Conservation (phyloP, 129 eudicot genomes). For the Dittrichia graveolens region DNA sequence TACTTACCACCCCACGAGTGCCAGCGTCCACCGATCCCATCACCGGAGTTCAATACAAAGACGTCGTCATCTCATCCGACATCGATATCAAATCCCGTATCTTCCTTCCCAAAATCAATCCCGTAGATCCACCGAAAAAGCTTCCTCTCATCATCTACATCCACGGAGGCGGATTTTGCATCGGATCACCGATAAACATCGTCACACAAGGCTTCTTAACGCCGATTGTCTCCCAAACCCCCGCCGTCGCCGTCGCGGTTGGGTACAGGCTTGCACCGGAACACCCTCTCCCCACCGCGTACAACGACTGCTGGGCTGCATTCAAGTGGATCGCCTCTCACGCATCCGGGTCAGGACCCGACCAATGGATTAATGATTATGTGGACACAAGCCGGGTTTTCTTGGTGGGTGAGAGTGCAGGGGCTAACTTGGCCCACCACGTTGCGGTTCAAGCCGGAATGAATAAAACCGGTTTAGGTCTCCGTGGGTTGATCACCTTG, state of each 20-base stretch:
- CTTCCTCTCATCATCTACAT: constrained; percentile 48
- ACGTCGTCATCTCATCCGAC: constrained; percentile 44
- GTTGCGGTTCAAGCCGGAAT: constrained; percentile 45
- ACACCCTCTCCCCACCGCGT: constrained; percentile 47
- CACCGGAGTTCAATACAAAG: constrained; percentile 60
- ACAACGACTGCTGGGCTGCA: constrained; percentile 50
- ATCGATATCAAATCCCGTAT: constrained; percentile 41
- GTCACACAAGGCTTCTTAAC: constrained; percentile 33
- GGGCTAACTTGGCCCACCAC: constrained; percentile 51
- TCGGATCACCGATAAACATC: constrained; percentile 39
- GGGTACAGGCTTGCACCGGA: constrained; percentile 62
- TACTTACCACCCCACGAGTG: constrained; percentile 18
- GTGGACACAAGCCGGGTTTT: constrained; percentile 45
- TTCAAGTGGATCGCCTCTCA: constrained; percentile 53
- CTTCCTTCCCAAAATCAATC: constrained; percentile 41
- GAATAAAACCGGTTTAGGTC: neutral
- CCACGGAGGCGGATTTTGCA: constrained; percentile 65
- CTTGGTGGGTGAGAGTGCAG: constrained; percentile 52
- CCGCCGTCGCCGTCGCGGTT: constrained; percentile 35
- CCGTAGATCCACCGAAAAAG: constrained; percentile 15
- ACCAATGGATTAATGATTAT: constrained; percentile 44
- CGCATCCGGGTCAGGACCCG: constrained; percentile 34
- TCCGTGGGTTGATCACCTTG: constrained; percentile 36
- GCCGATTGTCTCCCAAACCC: constrained; percentile 36
- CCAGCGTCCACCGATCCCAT: constrained; percentile 49